Percentiles rank a stretch among this genome's conserved stretches.
These are phyloP conservation scores for Colletotrichum sp. DNA, from an alignment of 2,329 filamentous ascomycete genomes.

Conservation along the genomic window DNA sequence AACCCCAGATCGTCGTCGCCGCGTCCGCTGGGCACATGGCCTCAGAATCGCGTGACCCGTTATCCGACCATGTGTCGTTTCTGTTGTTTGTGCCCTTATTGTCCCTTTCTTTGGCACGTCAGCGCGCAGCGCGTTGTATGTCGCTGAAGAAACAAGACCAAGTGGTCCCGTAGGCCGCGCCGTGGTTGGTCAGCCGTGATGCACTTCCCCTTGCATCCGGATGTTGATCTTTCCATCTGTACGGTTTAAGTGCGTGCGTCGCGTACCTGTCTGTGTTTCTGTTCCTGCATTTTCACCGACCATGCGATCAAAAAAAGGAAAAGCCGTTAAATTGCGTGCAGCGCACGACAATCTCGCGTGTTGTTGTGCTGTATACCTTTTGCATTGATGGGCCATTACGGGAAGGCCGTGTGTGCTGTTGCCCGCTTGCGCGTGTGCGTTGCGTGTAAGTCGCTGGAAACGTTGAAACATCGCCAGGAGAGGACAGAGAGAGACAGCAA, in stretches of 20 bases:
- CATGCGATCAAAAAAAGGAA: background rate
- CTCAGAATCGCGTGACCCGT: background rate
- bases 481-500: background rate
- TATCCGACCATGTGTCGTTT: background rate
- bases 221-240: background rate
- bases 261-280: background rate
- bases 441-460: background rate
- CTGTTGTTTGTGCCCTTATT: background rate
- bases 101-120: background rate
- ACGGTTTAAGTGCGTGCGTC: background rate
- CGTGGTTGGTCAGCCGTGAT: background rate
- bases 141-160: background rate
- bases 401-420: background rate
- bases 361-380: background rate
- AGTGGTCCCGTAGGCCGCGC: background rate
- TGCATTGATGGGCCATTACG: background rate
- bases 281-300: background rate
- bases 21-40: background rate
- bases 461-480: background rate
- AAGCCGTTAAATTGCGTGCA: background rate
- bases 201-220: background rate
- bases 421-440: background rate
- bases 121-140: background rate
- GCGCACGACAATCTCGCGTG: background rate
- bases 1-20: background rate